Percentiles rank a stretch among this genome's conserved stretches.
phyloP scores from a whole-genome alignment of 2,329 filamentous ascomycete species.

The Ceratocystis cubensis region DNA sequence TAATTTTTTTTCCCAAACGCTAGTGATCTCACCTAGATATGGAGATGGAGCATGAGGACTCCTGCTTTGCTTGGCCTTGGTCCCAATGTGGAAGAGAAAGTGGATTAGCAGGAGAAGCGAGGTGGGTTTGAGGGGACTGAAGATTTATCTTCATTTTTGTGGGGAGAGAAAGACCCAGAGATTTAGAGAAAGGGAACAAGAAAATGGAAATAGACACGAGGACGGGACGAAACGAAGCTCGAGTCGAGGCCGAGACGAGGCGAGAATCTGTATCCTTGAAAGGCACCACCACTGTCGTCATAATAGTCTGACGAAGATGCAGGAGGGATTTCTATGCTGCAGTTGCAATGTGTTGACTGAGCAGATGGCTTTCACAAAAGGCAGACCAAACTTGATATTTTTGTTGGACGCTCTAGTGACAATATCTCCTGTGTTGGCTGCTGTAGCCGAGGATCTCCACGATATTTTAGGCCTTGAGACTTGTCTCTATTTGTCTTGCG shows the following conservation, averaged over 20 bases:
- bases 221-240: conserved; percentile 15
- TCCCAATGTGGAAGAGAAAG: too few relatives aligned
- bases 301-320: too few relatives aligned
- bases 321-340: too few relatives aligned
- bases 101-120: not conserved
- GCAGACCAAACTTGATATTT: too few relatives aligned
- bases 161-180: not conserved
- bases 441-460: not conserved
- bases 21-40: not conserved
- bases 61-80: too few relatives aligned
- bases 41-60: not conserved
- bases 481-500: not conserved
- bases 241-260: conserved; percentile 16
- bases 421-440: not conserved
- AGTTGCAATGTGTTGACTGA: too few relatives aligned
- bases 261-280: conserved; percentile 15
- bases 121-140: not conserved
- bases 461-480: not conserved
- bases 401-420: not conserved
- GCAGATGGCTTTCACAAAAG: too few relatives aligned
- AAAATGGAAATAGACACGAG: not conserved
- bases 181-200: not conserved
- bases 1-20: not conserved
- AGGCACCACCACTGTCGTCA: not conserved
- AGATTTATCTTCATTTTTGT: too few relatives aligned